Evolutionary conservation across 352 stramenopile genomes (phyloP).

Genomic region (Nannochloropsis limnetica): DNA sequence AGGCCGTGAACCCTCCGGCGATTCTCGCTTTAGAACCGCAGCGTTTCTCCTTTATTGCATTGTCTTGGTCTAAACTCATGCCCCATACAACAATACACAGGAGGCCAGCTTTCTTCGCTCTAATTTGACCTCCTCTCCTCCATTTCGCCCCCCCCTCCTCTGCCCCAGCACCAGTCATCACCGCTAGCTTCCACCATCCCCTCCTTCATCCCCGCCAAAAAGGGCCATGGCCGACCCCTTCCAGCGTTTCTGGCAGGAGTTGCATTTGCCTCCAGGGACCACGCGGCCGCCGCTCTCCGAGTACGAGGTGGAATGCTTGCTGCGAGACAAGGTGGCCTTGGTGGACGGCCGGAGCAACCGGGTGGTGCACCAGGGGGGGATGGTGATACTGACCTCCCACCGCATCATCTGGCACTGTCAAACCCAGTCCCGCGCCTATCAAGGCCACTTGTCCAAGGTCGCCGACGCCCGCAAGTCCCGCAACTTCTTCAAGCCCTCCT

Average conservation of each 20-base stretch:
- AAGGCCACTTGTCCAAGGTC: slow-evolving; percentile 42
- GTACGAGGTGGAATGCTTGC: slow-evolving; percentile 2
- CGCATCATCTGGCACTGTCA: slow-evolving; percentile 44
- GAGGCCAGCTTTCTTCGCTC: no score
- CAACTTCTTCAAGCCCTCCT: slow-evolving; percentile 44
- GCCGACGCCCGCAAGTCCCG: not conserved
- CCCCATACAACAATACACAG: not conserved
- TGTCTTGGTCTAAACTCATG: not conserved
- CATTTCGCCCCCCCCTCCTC: no score
- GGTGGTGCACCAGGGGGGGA: slow-evolving; percentile 38
- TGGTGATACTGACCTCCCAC: slow-evolving; percentile 48
- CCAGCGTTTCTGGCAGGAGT: slow-evolving; percentile 23
- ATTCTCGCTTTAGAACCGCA: not conserved
- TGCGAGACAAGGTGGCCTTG: slow-evolving; percentile 18
- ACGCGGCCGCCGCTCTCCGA: slow-evolving; percentile 32
- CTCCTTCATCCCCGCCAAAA: not conserved
- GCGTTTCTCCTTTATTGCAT: not conserved
- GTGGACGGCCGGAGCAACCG: slow-evolving; percentile 17
- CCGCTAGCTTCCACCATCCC: not conserved
- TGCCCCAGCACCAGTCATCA: no score
- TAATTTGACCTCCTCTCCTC: not conserved
- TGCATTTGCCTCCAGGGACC: not conserved
- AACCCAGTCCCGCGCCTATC: slow-evolving; percentile 6
- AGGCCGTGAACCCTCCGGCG: not conserved
- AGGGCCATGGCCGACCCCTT: not conserved